These are phyloP conservation scores for Shiraia bambusicola DNA, from an alignment of 2,329 filamentous ascomycete species.

Conservation along the genomic window DNA sequence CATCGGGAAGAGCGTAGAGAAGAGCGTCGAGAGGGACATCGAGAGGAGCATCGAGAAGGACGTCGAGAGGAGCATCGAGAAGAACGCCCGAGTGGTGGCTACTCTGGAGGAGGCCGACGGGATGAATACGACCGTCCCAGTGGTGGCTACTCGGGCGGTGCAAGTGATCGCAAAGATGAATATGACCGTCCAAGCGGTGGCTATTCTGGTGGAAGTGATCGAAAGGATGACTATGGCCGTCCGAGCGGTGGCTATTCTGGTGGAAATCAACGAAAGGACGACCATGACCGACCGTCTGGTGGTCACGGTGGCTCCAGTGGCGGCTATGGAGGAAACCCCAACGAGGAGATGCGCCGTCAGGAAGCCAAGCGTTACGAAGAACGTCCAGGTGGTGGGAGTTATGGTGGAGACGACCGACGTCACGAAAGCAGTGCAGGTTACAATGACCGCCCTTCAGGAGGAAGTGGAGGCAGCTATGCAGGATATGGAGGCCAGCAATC, in stretches of 20 bases:
- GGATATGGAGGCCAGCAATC: conserved; percentile 37
- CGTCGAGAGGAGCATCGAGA: not conserved
- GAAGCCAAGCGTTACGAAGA: conserved; percentile 11
- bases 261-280: not conserved
- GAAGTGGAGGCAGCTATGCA: conserved; percentile 20
- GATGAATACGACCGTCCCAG: conserved; percentile 1
- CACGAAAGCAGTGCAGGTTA: conserved; percentile 12
- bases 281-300: not conserved
- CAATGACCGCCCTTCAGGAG: conserved; percentile 26
- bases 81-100: conserved; percentile 5
- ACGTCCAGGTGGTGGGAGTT: conserved; percentile 5
- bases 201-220: conserved; percentile 4
- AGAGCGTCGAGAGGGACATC: conserved; percentile 3
- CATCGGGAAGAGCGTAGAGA: not conserved
- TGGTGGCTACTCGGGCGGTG: conserved; percentile 1
- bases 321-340: conserved; percentile 2
- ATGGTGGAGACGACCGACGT: conserved; percentile 9
- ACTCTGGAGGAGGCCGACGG: not conserved
- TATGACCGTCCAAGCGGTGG: conserved; percentile 5
- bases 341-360: conserved; percentile 10
- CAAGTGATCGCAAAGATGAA: conserved; percentile 3
- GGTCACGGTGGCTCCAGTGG: too few species aligned
- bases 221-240: conserved; percentile 11
- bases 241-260: not conserved
- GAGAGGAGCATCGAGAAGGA: conserved; percentile 1